Evolutionary conservation across 1,284 basidiomycete genomes (phyloP), one percentile per base, ranked within the genome.

Genomic region (Cutaneotrichosporon cutaneum): DNA sequence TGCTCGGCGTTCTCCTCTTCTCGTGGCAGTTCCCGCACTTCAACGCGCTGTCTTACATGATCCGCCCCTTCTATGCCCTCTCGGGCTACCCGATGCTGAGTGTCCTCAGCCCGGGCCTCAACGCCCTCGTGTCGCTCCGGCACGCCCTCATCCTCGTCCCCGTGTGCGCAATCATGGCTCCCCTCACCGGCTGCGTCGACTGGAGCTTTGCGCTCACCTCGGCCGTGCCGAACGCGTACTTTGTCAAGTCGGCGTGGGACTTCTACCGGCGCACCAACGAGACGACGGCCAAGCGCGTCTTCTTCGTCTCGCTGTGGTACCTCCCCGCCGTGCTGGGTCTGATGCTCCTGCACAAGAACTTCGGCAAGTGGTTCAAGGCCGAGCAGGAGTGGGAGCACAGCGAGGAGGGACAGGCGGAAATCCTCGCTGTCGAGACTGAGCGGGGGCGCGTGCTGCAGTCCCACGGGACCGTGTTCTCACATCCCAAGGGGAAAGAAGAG

Each of bases 11-110:
- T 74, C 79, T 97, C 56, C 85, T 98, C 14, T 99, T 89, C 81
- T 90, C 90, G 62, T 99, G 96, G 96, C 96, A 99, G 76, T 99
- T 99, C 78, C 95, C 96, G 21, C 96, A 99, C 78, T 99, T 99
- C 82, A 98, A 96, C 80, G 82, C 92, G 1, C 83, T 99, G n/a
- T 88, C 94, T 3, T 86, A 97, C 79, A 83, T 94, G 54, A 85
- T 96, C 14, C 86, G 94, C 27, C 87, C 85, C 18, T 90, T 90
- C 35, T 99, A 99, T 79, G 92, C 95, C 0, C 86, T 92, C 71
- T 92, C 90, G 6, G 95, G 94, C 18, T 99, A 96, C 76, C 85
- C 85, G 45, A 99, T 99, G 96, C 86, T 98, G 39, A 87, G 88
- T 26, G 90, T 94, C 59, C 81, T 91, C 51, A 83, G 88, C 48